Evolutionary conservation across 2,329 filamentous ascomycete species (phyloP).

Genomic region (Sordariomycetes sp.): DNA sequence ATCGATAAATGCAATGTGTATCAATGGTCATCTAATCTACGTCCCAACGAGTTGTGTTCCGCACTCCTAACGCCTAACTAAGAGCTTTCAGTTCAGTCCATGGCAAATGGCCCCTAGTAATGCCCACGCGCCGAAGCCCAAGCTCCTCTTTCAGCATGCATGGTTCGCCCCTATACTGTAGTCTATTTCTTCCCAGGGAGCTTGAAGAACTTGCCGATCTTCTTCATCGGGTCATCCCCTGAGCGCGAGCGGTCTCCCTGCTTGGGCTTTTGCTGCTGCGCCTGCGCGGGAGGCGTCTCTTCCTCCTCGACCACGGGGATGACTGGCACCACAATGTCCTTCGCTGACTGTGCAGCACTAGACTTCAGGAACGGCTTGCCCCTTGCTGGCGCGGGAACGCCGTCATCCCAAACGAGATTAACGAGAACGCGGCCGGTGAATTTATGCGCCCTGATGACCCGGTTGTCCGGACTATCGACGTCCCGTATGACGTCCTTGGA

Average conservation of each 20-base stretch:
- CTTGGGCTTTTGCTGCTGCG: conserved; percentile 9
- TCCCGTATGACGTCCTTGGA: conserved; percentile 38
- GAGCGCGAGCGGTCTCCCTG: conserved; percentile 13
- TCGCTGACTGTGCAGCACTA: conserved; percentile 49
- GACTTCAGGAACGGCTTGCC: conserved; percentile 47
- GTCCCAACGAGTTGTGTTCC: neutral
- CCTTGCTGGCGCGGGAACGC: conserved; percentile 43
- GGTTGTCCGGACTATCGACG: conserved; percentile 32
- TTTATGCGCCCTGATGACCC: conserved; percentile 62
- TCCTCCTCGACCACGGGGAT: conserved; percentile 28
- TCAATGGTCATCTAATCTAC: neutral
- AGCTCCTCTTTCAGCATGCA: neutral
- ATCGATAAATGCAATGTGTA: neutral
- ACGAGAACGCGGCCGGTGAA: conserved; percentile 58
- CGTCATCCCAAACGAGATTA: conserved; percentile 64
- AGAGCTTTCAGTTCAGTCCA: neutral
- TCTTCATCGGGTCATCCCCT: conserved; percentile 29
- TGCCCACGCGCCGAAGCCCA: neutral
- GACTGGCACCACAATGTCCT: conserved; percentile 55
- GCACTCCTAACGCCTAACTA: neutral
- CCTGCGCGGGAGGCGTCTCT: conserved; percentile 20
- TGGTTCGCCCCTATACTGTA: neutral
- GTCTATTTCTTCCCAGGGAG: conserved; percentile 57
- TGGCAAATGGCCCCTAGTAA: neutral
- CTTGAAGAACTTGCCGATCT: conserved; percentile 62